Evolutionary conservation across 75 land plant species (phyloP), one percentile per base, ranked within the genome.

Genomic region (Pinus albicaulis): DNA sequence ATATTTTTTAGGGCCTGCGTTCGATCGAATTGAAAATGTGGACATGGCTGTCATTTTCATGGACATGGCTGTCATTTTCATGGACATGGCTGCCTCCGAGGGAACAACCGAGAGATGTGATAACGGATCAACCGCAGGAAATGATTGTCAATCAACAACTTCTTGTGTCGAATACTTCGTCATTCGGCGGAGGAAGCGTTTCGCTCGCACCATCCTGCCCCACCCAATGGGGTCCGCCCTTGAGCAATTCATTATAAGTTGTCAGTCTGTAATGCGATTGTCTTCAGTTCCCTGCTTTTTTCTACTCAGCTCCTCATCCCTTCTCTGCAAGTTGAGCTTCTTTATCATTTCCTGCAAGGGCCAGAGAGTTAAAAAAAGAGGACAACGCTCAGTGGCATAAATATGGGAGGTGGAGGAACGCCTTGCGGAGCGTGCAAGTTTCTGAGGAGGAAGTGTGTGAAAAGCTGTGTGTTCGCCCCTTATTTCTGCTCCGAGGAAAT

Each of bases 371-470:
- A 10, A 10, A 48, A 48, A 31, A 48, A 48, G 53, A 8, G 10
- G 1, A 8, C 11, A 73, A 48, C 14, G 56, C 25, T 0, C 16
- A 22, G n/a, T 28, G 1, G 26, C 0, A 23, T 17, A 52, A 10
- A 17, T 48, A 74, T 74, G 81, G 41, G 76, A 2, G 92, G 82
- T 16, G 69, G 76, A 14, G 90, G 92, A 1, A 83, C 93, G 5
- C 92, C 92, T 0, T 95, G 98, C 61, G 98, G 98, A 12, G 98
- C 98, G 31, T 95, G 98, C 87, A 95, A 95, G 80, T 95, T 95
- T 69, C 79, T 95, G 23, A 61, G 98, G 44, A 70, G 98, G 19
- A 95, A 93, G 76, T 95, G 98, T 74, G 86, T 86, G 1, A 71
- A 85, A 16, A 92, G 83, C 34, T 95, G 98, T 81, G 76, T 95